phyloP scores from a whole-genome alignment of 2,329 filamentous ascomycete genomes.

The Elsinoe perseae region DNA sequence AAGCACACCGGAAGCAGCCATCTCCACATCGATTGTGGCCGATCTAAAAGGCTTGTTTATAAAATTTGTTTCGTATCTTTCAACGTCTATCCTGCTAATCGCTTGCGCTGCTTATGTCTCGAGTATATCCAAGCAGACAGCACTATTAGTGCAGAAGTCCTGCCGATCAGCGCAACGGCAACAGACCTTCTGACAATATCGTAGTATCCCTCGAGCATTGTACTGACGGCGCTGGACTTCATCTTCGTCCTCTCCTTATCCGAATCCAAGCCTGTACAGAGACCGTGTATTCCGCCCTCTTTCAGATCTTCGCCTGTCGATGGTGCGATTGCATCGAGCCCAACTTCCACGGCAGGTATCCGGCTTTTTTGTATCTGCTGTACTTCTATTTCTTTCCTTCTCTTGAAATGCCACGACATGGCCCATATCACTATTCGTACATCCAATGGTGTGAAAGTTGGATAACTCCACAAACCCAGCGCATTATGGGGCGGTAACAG shows the following conservation, averaged over 20 bases:
- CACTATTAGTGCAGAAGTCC: constrained; percentile 22
- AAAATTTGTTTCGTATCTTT: not conserved
- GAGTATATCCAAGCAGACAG: constrained; percentile 16
- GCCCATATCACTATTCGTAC: constrained; percentile 53
- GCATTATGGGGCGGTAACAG: constrained; percentile 57
- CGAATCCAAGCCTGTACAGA: constrained; percentile 6
- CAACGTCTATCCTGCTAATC: not conserved
- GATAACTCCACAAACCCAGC: constrained; percentile 58
- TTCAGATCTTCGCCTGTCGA: constrained; percentile 16
- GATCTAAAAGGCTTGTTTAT: not conserved
- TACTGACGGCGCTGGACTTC: constrained; percentile 34
- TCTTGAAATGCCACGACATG: constrained; percentile 51
- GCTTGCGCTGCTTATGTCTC: constrained; percentile 2
- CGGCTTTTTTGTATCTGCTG: constrained; percentile 14
- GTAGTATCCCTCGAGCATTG: constrained; percentile 47
- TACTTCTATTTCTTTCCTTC: constrained; percentile 36
- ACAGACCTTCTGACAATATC: constrained; percentile 43
- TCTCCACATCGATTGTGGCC: too few species aligned
- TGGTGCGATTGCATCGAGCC: constrained; percentile 23
- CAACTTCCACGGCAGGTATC: constrained; percentile 22
- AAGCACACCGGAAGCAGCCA: not conserved
- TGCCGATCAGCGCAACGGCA: constrained; percentile 34
- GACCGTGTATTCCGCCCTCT: constrained; percentile 15
- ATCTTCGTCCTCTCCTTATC: constrained; percentile 14
- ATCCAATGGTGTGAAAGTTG: constrained; percentile 58